These are phyloP conservation scores for Colletotrichum sojae DNA, from an alignment of 2,329 filamentous ascomycete genomes.

Conservation along the genomic window DNA sequence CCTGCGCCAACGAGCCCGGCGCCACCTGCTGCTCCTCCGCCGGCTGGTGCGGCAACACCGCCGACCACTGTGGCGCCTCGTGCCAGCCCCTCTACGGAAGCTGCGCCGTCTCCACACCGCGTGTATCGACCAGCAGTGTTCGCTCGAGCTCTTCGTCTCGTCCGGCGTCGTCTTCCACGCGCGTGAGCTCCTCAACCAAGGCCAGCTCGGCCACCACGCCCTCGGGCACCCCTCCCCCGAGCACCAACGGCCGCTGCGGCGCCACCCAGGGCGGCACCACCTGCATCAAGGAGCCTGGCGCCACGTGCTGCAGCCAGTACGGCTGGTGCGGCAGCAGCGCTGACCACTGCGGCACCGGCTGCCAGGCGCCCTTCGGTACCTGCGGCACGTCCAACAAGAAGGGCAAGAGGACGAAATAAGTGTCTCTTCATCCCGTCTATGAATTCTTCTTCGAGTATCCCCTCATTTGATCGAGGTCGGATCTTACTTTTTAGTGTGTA, in stretches of 20 bases:
- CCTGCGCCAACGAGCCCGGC: constrained; percentile 43
- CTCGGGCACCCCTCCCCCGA: constrained; percentile 24
- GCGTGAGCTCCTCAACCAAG: not conserved
- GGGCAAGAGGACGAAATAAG: not conserved
- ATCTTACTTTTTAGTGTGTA: constrained; percentile 27
- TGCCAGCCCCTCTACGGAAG: constrained; percentile 53
- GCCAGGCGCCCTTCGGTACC: constrained; percentile 34
- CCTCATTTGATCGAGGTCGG: not conserved
- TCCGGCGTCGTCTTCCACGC: constrained; percentile 18
- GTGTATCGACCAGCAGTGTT: not conserved
- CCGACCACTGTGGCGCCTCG: constrained; percentile 55
- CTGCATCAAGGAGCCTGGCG: constrained; percentile 43
- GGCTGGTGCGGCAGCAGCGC: constrained; percentile 43
- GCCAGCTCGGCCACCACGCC: constrained; percentile 13
- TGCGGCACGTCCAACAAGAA: constrained; percentile 25
- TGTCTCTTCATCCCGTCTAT: not conserved
- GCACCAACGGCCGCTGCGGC: constrained; percentile 49
- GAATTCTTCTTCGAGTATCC: not conserved
- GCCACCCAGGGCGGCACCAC: constrained; percentile 42
- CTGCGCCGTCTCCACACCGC: constrained; percentile 22
- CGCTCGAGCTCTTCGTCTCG: constrained; percentile 19
- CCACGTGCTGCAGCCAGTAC: constrained; percentile 44
- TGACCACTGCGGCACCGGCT: constrained; percentile 42
- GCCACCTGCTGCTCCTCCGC: constrained; percentile 48
- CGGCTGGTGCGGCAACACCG: constrained; percentile 55